These are phyloP conservation scores for Ramichloridium luteum DNA, from an alignment of 2,329 filamentous ascomycete species.

Conservation along the genomic window DNA sequence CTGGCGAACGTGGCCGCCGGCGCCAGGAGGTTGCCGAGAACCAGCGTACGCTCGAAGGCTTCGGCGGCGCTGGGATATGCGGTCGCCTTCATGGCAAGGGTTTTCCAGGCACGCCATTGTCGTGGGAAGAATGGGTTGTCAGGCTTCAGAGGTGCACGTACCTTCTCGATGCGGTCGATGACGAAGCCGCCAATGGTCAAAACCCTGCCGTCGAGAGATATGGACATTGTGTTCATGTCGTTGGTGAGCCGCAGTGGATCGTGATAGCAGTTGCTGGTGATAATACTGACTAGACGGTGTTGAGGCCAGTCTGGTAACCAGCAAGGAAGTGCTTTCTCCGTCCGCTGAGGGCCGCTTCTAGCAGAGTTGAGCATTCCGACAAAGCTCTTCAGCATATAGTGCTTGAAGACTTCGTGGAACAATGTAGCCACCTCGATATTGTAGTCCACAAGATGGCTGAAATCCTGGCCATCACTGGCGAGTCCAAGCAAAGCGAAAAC, in stretches of 20 bases:
- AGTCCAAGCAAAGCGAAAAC: conserved; percentile 6
- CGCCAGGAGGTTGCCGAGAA: background rate
- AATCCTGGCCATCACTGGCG: background rate
- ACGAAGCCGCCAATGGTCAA: background rate
- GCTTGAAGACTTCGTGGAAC: background rate
- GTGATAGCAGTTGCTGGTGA: background rate
- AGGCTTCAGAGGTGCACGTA: background rate
- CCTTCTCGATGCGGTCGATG: background rate
- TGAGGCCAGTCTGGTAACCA: background rate
- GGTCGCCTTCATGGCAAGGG: background rate
- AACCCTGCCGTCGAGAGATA: background rate
- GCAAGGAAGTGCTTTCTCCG: background rate
- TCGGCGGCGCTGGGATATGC: background rate
- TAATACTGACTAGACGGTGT: background rate
- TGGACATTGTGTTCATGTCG: background rate
- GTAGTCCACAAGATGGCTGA: background rate
- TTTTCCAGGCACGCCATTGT: background rate
- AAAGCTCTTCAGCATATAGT: background rate
- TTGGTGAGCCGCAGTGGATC: background rate
- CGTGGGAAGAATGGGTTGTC: background rate
- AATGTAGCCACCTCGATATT: background rate
- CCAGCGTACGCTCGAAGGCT: background rate
- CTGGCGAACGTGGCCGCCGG: background rate
- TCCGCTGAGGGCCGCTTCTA: background rate
- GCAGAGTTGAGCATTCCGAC: background rate